A percentile compares a stretch with the other conserved stretches of the same genome.
Conservation (phyloP, 176 grass and related monocot genomes). For the Aegilops umbellulata region DNA sequence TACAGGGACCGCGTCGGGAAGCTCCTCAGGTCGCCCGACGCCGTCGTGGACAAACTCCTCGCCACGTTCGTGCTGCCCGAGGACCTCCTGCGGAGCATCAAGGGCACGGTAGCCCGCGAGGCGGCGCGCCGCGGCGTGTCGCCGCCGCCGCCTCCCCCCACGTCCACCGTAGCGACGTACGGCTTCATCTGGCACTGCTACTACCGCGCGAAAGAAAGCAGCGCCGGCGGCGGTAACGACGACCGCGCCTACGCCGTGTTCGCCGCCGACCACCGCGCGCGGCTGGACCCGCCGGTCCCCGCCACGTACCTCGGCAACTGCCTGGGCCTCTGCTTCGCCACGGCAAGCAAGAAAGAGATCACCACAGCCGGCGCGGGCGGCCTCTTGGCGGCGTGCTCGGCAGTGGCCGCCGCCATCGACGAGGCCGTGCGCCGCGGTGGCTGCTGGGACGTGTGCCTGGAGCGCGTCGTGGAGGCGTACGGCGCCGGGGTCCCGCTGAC, state of each 20-base stretch:
- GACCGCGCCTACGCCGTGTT: not conserved
- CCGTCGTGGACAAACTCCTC: not conserved
- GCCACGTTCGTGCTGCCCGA: not conserved
- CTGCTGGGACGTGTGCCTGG: not conserved
- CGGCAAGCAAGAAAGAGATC: not conserved
- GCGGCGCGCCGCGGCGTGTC: not conserved
- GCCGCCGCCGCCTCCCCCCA: not conserved
- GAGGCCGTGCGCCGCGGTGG: not conserved
- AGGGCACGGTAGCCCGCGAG: not conserved
- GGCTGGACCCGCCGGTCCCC: not conserved
- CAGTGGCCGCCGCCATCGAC: not conserved
- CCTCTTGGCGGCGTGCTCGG: not conserved
- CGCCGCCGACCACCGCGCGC: not conserved
- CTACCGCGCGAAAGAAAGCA: not conserved
- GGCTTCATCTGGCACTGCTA: constrained; percentile 1
- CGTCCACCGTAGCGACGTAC: not conserved
- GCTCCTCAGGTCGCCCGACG: not conserved
- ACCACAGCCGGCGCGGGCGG: not conserved
- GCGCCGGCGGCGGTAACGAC: not conserved
- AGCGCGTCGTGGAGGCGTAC: not conserved
- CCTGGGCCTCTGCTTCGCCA: not conserved
- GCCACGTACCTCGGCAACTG: not conserved
- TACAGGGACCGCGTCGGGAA: not conserved
- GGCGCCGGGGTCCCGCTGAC: not conserved
- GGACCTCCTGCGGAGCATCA: not conserved